Evolutionary conservation across 345 rosid genomes (phyloP).

Genomic region (Hibiscus tridactylites): DNA sequence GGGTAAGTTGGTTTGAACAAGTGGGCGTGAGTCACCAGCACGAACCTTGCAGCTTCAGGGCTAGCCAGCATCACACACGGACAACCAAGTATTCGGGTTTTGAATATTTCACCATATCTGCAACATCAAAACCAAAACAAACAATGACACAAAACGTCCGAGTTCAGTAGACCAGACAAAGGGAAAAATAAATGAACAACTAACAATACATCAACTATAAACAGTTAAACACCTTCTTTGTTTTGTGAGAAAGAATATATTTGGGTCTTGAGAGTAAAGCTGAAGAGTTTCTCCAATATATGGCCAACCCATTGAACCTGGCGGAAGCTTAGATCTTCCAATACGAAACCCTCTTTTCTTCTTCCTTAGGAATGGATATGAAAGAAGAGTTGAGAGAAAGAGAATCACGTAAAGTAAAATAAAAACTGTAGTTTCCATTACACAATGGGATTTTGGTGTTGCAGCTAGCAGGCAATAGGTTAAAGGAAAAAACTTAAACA

Average conservation of each 20-base stretch:
- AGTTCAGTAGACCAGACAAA: background rate
- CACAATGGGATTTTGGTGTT: background rate
- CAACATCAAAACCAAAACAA: background rate
- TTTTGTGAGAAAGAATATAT: constrained; percentile 51
- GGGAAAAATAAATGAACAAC: background rate
- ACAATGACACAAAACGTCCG: background rate
- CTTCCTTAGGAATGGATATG: constrained; percentile 19
- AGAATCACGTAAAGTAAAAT: constrained; percentile 25
- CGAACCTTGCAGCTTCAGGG: constrained; percentile 73
- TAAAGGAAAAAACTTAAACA: background rate
- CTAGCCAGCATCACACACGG: constrained; percentile 84
- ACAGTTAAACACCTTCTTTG: constrained; percentile 36
- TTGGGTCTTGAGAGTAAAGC: constrained; percentile 75
- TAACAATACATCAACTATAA: background rate
- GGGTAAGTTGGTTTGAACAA: constrained; percentile 93
- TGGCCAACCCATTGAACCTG: constrained; percentile 92
- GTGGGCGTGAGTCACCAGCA: constrained; percentile 63
- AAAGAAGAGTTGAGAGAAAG: constrained; percentile 32
- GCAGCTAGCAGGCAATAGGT: background rate
- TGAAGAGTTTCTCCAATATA: constrained; percentile 72
- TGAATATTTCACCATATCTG: constrained; percentile 84
- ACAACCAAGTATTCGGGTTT: constrained; percentile 65
- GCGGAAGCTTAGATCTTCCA: constrained; percentile 51
- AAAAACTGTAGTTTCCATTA: constrained; percentile 30
- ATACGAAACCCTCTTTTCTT: constrained; percentile 5